Evolutionary conservation across 2,329 filamentous ascomycete species (phyloP).

Genomic region (Thyridium curvatum): DNA sequence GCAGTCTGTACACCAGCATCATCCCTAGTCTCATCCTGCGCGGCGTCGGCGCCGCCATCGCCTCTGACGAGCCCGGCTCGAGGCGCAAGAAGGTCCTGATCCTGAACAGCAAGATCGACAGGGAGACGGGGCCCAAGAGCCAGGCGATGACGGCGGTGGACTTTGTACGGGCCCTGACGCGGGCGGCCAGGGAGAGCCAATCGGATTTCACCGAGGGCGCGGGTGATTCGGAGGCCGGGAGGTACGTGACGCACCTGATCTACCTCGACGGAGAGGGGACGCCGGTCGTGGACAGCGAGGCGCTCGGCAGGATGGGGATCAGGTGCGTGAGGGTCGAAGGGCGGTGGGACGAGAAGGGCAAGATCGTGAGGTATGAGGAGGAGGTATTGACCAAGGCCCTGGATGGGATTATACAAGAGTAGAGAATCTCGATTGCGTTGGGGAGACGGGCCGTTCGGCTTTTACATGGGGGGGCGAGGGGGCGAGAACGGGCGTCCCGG

Average conservation of each 20-base stretch:
- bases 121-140: constrained; percentile 71
- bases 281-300: constrained; percentile 62
- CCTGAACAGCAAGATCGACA: constrained; percentile 75
- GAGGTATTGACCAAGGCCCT: constrained; percentile 68
- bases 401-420: constrained; percentile 56
- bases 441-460: too few species aligned
- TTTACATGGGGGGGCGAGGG: too few species aligned
- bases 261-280: constrained; percentile 63
- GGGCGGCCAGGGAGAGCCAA: constrained; percentile 65
- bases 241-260: constrained; percentile 78
- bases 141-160: constrained; percentile 67
- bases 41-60: constrained; percentile 62
- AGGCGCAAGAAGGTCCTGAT: constrained; percentile 69
- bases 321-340: constrained; percentile 74
- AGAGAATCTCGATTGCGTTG: too few species aligned
- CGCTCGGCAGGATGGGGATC: constrained; percentile 62
- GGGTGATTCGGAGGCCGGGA: constrained; percentile 42
- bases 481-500: too few species aligned
- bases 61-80: constrained; percentile 15
- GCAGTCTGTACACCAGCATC: constrained; percentile 87
- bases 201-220: constrained; percentile 29
- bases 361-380: constrained; percentile 65
- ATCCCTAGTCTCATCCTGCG: constrained; percentile 75
- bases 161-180: constrained; percentile 74
- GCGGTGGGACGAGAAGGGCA: constrained; percentile 42